Conservation (phyloP, 441 rosid species). For the Pelargonium citronellum region DNA sequence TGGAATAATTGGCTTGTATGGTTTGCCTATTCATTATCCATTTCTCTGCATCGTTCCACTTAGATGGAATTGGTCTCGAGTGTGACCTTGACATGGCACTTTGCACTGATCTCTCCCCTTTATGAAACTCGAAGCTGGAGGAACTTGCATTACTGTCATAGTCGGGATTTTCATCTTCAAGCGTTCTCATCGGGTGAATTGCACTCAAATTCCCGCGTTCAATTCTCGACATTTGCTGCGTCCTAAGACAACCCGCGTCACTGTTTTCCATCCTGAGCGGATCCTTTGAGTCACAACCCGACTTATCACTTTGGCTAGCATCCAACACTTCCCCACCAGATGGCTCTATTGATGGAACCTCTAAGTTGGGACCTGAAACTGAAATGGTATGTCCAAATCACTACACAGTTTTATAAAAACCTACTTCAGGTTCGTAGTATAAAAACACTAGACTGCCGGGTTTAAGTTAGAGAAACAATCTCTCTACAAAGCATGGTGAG, state of each 20-base stretch:
- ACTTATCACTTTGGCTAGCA: constrained; percentile 24
- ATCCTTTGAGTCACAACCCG: too few species aligned
- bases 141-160: constrained; percentile 94
- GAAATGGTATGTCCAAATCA: constrained; percentile 14
- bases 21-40: constrained; percentile 83
- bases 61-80: constrained; percentile 68
- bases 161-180: constrained; percentile 86
- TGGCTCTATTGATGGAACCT: constrained; percentile 27
- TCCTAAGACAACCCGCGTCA: constrained; percentile 33
- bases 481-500: too few species aligned
- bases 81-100: constrained; percentile 43
- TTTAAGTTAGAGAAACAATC: too few species aligned
- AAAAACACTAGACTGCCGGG: neutral
- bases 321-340: constrained; percentile 30
- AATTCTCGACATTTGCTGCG: constrained; percentile 42
- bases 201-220: constrained; percentile 45
- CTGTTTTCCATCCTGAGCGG: too few species aligned
- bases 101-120: constrained; percentile 53
- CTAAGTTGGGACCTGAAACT: constrained; percentile 38
- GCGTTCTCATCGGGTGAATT: constrained; percentile 48
- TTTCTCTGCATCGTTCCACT: constrained; percentile 98
- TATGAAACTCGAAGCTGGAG: constrained; percentile 90
- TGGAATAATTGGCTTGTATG: constrained; percentile 33
- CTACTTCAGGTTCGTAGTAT: too few species aligned
- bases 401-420: too few species aligned